Evolutionary conservation across 306 rosid genomes (phyloP), one percentile per base, ranked within the genome.

Genomic region (Heteromeles arbutifolia): DNA sequence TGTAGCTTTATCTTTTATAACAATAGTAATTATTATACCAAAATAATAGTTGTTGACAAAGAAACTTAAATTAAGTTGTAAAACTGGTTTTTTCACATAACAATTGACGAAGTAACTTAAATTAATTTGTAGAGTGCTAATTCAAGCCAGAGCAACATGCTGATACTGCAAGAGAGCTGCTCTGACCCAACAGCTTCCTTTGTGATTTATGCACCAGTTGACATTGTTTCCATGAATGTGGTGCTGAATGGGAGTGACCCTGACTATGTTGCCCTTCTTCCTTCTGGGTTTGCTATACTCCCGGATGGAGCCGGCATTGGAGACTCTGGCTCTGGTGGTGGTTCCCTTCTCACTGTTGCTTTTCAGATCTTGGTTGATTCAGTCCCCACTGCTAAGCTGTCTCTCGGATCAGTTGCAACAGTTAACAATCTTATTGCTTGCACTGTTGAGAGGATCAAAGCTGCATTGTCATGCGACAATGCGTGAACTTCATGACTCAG

Each of bases 121-220:
- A 56, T 56, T 22, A n/a, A 56, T 4, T 2, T 88, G 81, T 24
- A 96, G 99, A 96, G 99, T 80, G 92, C 90, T 0, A 96, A 92
- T 85, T 92, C 99, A 66, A 96, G 98, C 89, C 98, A 96, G 80
- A 96, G 96, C 90, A 92, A 92, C 91, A 96, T 90, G 98, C 78
- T 96, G 74, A 90, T 92, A 57, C 57, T 96, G 4, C 99, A 96
- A 89, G 99, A 96, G 88, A 89, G 99, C 73, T 84, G 93, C 90
- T 89, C 89, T 0, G 98, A 96, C 74, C 74, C 87, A 66, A 92
- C 96, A 0, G 98, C 90, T 1, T 87, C 96, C 1, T 96, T 89
- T 73, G 98, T 96, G 1, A 89, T 96, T 2, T 96, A 92, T 72
- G 98, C 99, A 6, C 99, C 99, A 0, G 98, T 96, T 0, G 99